Evolutionary conservation across 1,139 yeast genomes (phyloP), one percentile per base, ranked within the genome.

Genomic region (Debaryomyces fabryi): DNA sequence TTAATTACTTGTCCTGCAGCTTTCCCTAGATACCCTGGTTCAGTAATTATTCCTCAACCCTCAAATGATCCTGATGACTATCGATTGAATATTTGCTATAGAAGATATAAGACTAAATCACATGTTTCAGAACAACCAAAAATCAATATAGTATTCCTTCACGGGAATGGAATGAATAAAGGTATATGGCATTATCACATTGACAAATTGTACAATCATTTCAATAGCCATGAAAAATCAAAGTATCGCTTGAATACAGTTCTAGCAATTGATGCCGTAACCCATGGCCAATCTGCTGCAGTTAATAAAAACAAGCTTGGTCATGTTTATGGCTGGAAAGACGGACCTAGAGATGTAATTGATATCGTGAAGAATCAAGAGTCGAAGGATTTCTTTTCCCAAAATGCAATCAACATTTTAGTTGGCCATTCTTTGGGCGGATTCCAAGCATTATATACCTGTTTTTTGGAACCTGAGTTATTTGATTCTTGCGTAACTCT

Each of bases 391-490:
- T 74, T 80, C 51, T 58, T 72, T 15, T 15, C 38, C 12, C 69
- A 69, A 2, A 59, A 67, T 5, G 68, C 71, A 20, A 47, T 62
- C 9, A 68, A 58, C 44, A 67, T 83, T 6, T 58, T 71, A 6
- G 59, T 83, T 24, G 89, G 88, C 16, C 89, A 84, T 59, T 83
- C 88, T 0, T 78, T 81, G 79, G 88, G 89, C 12, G 89, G 88
- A 0, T 71, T 72, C 49, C 74, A 70, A 42, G 69, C 76, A 0
- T 52, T 82, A 9, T 65, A 71, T 50, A 75, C 82, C 3, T 72
- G 76, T 2, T 67, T 68, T 18, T 58, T 74, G 29, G 76, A 73
- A 41, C 85, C 86, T 0, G 56, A 59, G 8, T 58, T 81, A 45
- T 77, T 81, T 57, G 80, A 80, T 47, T 69, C 79, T 21, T 68